phyloP scores from a whole-genome alignment of 2,329 filamentous ascomycete species.

The Sphaerulina vaccinii region DNA sequence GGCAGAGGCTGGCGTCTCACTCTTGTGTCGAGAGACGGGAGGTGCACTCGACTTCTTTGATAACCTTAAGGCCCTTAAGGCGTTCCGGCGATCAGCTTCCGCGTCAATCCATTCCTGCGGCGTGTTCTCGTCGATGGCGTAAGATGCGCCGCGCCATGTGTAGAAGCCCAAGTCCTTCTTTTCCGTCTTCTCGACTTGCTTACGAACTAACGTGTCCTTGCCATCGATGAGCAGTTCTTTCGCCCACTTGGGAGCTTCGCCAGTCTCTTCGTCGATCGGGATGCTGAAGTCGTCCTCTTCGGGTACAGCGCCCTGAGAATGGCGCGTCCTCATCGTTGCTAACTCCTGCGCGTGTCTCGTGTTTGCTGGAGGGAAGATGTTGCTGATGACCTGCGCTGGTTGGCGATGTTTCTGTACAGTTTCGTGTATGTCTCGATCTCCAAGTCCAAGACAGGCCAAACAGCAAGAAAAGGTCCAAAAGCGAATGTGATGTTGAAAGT shows the following conservation, averaged over 20 bases:
- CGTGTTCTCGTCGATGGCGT: slow-evolving; percentile 23
- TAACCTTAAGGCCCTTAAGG: background rate
- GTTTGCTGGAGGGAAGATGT: background rate
- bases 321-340: slow-evolving; percentile 12
- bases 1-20: background rate
- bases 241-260: slow-evolving; percentile 14
- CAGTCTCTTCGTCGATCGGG: slow-evolving; percentile 3
- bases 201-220: slow-evolving; percentile 15
- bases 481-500: too few species aligned
- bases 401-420: background rate
- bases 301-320: slow-evolving; percentile 3
- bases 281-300: background rate
- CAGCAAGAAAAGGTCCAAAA: too few species aligned
- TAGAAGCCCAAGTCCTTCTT: slow-evolving; percentile 7
- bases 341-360: background rate
- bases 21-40: background rate
- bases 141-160: slow-evolving; percentile 22
- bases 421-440: background rate
- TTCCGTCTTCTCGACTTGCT: slow-evolving; percentile 15
- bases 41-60: slow-evolving; percentile 7
- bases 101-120: slow-evolving; percentile 24
- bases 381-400: background rate
- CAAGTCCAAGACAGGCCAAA: too few species aligned
- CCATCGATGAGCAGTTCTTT: slow-evolving; percentile 17
- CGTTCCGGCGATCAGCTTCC: slow-evolving; percentile 13